Evolutionary conservation across 2,329 filamentous ascomycete species (phyloP).

Genomic region (Scedosporium aurantiacum): DNA sequence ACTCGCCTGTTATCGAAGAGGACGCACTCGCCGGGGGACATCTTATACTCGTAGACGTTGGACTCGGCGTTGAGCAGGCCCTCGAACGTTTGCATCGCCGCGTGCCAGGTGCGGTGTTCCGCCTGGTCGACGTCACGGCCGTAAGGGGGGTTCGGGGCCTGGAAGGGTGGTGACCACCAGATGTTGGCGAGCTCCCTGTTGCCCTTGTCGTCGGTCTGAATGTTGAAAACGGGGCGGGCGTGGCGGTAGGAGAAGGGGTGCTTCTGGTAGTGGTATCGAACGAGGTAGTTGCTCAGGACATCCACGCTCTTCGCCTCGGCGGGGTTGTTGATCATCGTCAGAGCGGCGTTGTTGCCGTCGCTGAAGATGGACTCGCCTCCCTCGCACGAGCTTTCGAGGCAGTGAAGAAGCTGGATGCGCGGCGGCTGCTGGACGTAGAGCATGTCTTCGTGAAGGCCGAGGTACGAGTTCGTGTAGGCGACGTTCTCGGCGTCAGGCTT

Average conservation of each 20-base stretch:
- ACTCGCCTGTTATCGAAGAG: constrained; percentile 85
- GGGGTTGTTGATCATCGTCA: constrained; percentile 19
- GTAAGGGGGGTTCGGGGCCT: constrained; percentile 37
- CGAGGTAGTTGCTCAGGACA: constrained; percentile 27
- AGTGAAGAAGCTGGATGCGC: constrained; percentile 79
- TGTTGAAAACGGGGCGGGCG: constrained; percentile 41
- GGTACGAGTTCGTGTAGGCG: constrained; percentile 71
- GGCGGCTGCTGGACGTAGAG: constrained; percentile 75
- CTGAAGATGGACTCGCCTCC: constrained; percentile 83
- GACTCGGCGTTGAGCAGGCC: constrained; percentile 41
- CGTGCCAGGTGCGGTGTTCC: constrained; percentile 29
- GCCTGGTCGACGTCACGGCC: constrained; percentile 8
- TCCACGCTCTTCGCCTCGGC: constrained; percentile 14
- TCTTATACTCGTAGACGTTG: constrained; percentile 57
- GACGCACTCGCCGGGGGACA: constrained; percentile 75
- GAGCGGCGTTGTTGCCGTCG: constrained; percentile 57
- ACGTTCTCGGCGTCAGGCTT: constrained; percentile 81
- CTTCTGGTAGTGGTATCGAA: constrained; percentile 62
- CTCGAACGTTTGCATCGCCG: constrained; percentile 45
- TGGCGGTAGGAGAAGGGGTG: constrained; percentile 52
- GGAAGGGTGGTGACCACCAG: constrained; percentile 72
- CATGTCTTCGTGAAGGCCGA: constrained; percentile 89
- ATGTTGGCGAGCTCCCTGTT: constrained; percentile 16
- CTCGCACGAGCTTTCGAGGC: constrained; percentile 64
- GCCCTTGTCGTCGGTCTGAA: constrained; percentile 8